Evolutionary conservation across 1,284 basidiomycete genomes (phyloP).

Genomic region (Heterobasidion irregulare): DNA sequence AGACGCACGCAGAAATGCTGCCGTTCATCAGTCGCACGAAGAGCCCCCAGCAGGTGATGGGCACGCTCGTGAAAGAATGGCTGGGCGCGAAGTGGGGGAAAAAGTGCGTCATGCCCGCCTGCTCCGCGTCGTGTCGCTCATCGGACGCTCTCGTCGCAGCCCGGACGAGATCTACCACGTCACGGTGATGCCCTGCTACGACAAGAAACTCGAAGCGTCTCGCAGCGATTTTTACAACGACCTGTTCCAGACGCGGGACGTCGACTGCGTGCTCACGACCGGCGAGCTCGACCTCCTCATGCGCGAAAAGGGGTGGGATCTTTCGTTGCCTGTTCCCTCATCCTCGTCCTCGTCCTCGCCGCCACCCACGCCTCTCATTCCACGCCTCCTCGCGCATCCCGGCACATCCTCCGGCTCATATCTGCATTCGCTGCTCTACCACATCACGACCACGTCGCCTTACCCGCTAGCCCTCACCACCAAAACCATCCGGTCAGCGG

Average conservation of each 20-base stretch:
- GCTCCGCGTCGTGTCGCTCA: background rate
- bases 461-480: conserved; percentile 45
- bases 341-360: conserved; percentile 3
- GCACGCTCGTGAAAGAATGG: conserved; percentile 86
- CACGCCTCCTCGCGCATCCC: conserved; percentile 69
- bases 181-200: conserved; percentile 98
- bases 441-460: conserved; percentile 36
- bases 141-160: conserved; percentile 26
- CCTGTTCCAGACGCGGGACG: conserved; percentile 76
- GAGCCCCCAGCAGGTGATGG: conserved; percentile 93
- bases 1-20: conserved; percentile 91
- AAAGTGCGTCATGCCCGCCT: conserved; percentile 37
- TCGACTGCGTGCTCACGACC: conserved; percentile 97
- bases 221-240: conserved; percentile 86
- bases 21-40: conserved; percentile 86
- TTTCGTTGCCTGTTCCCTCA: conserved; percentile 48
- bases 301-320: conserved; percentile 75
- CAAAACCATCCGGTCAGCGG: conserved; percentile 53
- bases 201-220: conserved; percentile 98
- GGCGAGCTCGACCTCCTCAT: conserved; percentile 90
- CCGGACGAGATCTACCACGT: conserved; percentile 90
- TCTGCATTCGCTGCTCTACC: conserved; percentile 66
- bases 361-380: conserved; percentile 28
- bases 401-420: conserved; percentile 95
- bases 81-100: conserved; percentile 57